Conservation (phyloP, 2,329 filamentous ascomycete genomes). For the Claviceps quebecensis region DNA sequence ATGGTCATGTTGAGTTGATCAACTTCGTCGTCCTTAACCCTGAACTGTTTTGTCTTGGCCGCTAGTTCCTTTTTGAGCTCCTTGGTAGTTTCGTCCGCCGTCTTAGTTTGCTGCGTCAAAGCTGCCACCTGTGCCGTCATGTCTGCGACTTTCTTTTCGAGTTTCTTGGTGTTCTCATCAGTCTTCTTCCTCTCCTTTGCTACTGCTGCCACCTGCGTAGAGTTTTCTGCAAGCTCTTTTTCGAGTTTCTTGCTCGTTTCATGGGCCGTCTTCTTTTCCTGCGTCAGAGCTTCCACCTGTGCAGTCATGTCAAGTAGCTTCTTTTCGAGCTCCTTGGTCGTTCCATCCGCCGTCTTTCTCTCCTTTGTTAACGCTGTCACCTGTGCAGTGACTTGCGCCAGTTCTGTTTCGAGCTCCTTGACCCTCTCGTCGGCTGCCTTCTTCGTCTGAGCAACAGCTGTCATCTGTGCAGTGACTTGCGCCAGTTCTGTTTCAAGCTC, state of each 20-base stretch:
- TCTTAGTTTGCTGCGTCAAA: conserved; percentile 12
- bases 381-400: conserved; percentile 4
- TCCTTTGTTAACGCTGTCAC: conserved; percentile 17
- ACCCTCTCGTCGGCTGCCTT: conserved; percentile 14
- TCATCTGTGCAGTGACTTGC: conserved; percentile 9
- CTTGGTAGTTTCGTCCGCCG: conserved; percentile 15
- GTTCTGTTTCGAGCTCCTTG: conserved; percentile 13
- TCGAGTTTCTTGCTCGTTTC: conserved; percentile 14
- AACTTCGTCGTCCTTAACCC: conserved; percentile 35
- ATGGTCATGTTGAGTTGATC: conserved; percentile 37
- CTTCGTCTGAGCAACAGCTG: conserved; percentile 15
- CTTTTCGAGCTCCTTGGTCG: conserved; percentile 14
- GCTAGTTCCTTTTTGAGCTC: conserved; percentile 14
- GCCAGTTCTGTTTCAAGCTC: conserved; percentile 14
- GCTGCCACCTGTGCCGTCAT: conserved; percentile 13
- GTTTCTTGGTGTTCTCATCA: conserved; percentile 14
- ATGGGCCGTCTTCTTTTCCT: conserved; percentile 15
- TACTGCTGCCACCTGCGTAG: conserved; percentile 14
- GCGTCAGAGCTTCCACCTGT: conserved; percentile 16
- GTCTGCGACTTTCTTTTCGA: conserved; percentile 16
- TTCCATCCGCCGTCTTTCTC: conserved; percentile 15
- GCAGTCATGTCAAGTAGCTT: conserved; percentile 19
- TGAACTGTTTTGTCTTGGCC: conserved; percentile 28
- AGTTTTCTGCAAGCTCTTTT: conserved; percentile 9
- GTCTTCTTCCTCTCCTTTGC: conserved; percentile 13